A percentile compares a stretch with the other conserved stretches of the same genome.
Evolutionary conservation across 164 flowering plant genomes (phyloP).

Genomic region (Santalum album): DNA sequence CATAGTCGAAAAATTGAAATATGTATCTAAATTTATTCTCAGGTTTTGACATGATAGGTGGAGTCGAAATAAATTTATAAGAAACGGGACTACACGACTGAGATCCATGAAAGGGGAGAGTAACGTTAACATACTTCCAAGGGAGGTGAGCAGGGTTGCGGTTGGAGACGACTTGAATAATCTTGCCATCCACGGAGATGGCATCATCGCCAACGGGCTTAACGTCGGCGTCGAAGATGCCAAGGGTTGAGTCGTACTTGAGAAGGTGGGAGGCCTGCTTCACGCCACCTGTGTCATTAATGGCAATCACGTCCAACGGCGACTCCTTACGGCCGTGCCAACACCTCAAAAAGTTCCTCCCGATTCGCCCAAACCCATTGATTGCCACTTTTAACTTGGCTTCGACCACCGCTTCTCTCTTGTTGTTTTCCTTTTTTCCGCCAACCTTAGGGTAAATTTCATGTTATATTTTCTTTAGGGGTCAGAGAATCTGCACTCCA

Average conservation of each 20-base stretch:
- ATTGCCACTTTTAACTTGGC: slow-evolving; percentile 96
- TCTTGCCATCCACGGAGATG: slow-evolving; percentile 89
- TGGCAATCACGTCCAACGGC: slow-evolving; percentile 79
- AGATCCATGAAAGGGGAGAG: too few relatives aligned
- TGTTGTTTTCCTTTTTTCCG: slow-evolving; percentile 7
- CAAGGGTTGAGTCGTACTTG: slow-evolving; percentile 96
- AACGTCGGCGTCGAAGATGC: slow-evolving; percentile 92
- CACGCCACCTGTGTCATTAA: slow-evolving; percentile 96
- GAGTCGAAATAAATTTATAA: too few relatives aligned
- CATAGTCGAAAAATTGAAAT: too few relatives aligned
- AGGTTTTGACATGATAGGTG: too few relatives aligned
- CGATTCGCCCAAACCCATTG: slow-evolving; percentile 94
- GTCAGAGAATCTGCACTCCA: too few relatives aligned
- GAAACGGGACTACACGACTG: too few relatives aligned
- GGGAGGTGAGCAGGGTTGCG: slow-evolving; percentile 85
- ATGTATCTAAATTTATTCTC: too few relatives aligned
- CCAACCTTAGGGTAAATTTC: too few relatives aligned
- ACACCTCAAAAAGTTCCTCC: slow-evolving; percentile 97
- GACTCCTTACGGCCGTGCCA: slow-evolving; percentile 97
- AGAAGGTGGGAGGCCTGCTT: slow-evolving; percentile 99
- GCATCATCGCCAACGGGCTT: slow-evolving; percentile 57
- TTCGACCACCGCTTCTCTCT: slow-evolving; percentile 39
- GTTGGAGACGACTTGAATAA: slow-evolving; percentile 76
- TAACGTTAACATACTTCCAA: slow-evolving; percentile 86
- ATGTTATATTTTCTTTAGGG: too few relatives aligned